A percentile compares a stretch with the other conserved stretches of the same genome.
phyloP scores from a whole-genome alignment of 23 red algal genomes.

The Gracilaria domingensis region DNA sequence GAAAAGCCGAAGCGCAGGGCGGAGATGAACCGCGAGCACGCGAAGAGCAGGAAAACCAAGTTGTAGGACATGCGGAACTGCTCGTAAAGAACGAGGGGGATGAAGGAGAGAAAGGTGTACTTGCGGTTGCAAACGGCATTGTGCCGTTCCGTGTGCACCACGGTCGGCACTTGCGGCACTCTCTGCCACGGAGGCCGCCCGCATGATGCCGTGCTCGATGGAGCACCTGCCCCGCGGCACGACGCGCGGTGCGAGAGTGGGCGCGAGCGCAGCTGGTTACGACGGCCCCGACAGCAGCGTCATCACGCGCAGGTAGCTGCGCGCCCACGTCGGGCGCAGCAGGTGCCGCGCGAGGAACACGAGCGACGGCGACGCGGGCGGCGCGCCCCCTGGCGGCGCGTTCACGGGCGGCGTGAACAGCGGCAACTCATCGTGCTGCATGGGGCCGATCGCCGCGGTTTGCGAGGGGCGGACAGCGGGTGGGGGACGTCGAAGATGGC shows the following conservation, averaged over 20 bases:
- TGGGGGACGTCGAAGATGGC: neutral
- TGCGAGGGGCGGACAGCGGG: neutral
- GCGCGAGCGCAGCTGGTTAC: neutral
- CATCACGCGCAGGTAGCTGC: neutral
- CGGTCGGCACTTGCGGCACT: neutral
- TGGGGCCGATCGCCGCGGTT: neutral
- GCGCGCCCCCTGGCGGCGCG: neutral
- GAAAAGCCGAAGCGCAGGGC: slow-evolving; percentile 94
- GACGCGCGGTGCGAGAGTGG: slow-evolving; percentile 47
- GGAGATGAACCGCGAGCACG: slow-evolving; percentile 88
- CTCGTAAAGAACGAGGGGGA: slow-evolving; percentile 89
- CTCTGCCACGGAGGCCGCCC: slow-evolving; percentile 28
- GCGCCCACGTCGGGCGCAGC: slow-evolving; percentile 3
- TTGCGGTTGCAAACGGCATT: slow-evolving; percentile 86
- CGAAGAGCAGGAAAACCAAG: slow-evolving; percentile 90
- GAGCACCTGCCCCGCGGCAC: slow-evolving; percentile 42
- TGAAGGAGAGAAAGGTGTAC: slow-evolving; percentile 72
- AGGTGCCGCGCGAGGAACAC: neutral
- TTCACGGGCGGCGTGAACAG: slow-evolving; percentile 31
- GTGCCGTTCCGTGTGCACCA: neutral
- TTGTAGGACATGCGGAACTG: slow-evolving; percentile 99
- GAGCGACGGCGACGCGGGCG: slow-evolving; percentile 30
- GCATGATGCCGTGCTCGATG: slow-evolving; percentile 19
- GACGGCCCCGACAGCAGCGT: neutral
- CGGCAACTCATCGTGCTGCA: slow-evolving; percentile 59